These are phyloP conservation scores for Apophysomyces variabilis DNA, from an alignment of 371 early-diverging fungal species.

Conservation along the genomic window DNA sequence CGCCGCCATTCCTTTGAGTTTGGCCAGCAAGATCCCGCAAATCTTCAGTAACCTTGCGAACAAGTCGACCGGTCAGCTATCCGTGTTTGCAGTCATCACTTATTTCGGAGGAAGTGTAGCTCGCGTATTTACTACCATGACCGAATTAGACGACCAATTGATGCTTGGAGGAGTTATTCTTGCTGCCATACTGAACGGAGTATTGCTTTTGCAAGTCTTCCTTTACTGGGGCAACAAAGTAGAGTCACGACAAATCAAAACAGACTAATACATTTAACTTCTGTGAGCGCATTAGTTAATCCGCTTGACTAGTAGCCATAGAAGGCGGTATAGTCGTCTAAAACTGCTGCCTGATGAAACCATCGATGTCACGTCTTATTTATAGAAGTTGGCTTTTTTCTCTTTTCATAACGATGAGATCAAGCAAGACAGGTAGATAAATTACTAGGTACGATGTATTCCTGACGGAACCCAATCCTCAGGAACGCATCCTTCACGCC, in stretches of 20 bases:
- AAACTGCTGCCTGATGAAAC: background rate
- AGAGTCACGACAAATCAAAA: background rate
- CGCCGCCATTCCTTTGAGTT: constrained; percentile 78
- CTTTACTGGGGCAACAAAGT: constrained; percentile 67
- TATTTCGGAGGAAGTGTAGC: constrained; percentile 86
- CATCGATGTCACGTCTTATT: background rate
- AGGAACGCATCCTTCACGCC: constrained; percentile 63
- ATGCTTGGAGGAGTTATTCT: constrained; percentile 74
- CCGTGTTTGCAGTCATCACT: constrained; percentile 85
- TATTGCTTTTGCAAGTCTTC: constrained; percentile 82
- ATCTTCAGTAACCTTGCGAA: constrained; percentile 77
- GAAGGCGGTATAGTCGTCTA: background rate
- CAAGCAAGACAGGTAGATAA: background rate
- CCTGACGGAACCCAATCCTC: constrained; percentile 64
- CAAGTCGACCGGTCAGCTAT: constrained; percentile 88
- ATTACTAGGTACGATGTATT: background rate
- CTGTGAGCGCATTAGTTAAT: background rate
- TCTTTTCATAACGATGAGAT: background rate
- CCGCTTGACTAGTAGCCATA: background rate
- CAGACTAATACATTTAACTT: background rate
- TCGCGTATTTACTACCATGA: constrained; percentile 89
- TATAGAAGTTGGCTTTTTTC: background rate
- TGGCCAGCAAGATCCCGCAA: constrained; percentile 88
- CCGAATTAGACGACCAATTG: constrained; percentile 82
- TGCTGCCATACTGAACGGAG: constrained; percentile 77